Conservation (phyloP, 164 flowering plant species). For the Houttuynia cordata region DNA sequence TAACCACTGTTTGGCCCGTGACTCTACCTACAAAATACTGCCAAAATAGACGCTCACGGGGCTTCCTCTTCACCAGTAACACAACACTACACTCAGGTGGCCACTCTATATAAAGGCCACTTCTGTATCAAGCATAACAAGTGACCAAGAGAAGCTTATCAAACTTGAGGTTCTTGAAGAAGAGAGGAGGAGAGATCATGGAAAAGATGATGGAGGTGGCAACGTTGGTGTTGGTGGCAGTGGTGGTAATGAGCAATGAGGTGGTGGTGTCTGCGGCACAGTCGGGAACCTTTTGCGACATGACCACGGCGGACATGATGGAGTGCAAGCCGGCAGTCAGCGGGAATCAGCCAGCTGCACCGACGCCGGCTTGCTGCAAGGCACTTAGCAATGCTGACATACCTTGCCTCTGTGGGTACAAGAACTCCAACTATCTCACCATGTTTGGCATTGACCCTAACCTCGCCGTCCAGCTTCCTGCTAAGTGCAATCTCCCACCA, state of each 20-base stretch:
- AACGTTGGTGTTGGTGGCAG: constrained; percentile 8
- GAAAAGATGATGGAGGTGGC: constrained; percentile 9
- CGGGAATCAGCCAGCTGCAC: constrained; percentile 12
- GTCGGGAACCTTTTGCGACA: constrained; percentile 13
- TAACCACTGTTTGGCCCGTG: too few species aligned
- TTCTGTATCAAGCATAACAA: too few species aligned
- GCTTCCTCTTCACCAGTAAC: too few species aligned
- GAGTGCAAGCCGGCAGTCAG: constrained; percentile 32
- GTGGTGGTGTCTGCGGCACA: neutral
- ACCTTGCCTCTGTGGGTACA: constrained; percentile 30
- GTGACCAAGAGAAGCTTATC: too few species aligned
- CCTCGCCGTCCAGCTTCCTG: constrained; percentile 38
- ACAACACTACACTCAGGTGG: too few species aligned
- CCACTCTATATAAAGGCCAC: too few species aligned
- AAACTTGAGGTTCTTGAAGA: too few species aligned
- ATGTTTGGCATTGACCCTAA: constrained; percentile 26
- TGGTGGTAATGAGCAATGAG: neutral
- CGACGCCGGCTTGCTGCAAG: constrained; percentile 25
- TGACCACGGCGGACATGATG: constrained; percentile 19
- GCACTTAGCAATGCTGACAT: constrained; percentile 27
- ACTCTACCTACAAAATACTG: too few species aligned
- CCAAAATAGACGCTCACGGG: too few species aligned
- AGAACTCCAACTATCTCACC: constrained; percentile 16
- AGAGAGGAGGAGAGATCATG: constrained; percentile 3
- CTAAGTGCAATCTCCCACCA: constrained; percentile 20